Evolutionary conservation across 768 basidiomycete genomes (phyloP).

Genomic region (Steccherinum ochraceum): DNA sequence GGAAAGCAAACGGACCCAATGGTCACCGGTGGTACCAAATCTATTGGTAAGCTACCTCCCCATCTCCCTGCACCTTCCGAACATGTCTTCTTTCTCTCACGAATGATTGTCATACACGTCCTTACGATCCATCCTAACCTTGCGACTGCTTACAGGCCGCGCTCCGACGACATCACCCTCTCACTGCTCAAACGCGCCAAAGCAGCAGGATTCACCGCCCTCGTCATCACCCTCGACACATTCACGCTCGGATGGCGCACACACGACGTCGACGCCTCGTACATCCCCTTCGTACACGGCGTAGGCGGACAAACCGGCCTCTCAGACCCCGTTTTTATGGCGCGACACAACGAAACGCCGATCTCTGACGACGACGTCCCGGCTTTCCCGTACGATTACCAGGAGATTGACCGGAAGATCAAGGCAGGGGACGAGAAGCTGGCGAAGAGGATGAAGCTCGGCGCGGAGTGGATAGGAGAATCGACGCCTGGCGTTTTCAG

Average conservation of each 20-base stretch:
- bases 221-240: constrained; percentile 76
- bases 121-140: neutral
- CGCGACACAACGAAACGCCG: constrained; percentile 40
- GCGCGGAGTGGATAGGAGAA: constrained; percentile 58
- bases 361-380: constrained; percentile 30
- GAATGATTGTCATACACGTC: neutral
- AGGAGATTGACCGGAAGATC: constrained; percentile 35
- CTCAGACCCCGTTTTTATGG: constrained; percentile 80
- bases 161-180: constrained; percentile 48
- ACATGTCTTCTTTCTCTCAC: neutral
- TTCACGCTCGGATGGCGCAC: constrained; percentile 71
- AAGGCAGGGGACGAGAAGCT: constrained; percentile 42
- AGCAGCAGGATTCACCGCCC: constrained; percentile 55
- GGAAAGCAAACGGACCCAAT: constrained; percentile 52
- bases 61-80: neutral
- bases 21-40: constrained; percentile 77
- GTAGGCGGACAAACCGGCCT: constrained; percentile 62
- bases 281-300: constrained; percentile 62
- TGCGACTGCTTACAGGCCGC: constrained; percentile 46
- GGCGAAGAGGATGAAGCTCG: constrained; percentile 37
- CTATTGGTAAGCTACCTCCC: constrained; percentile 50
- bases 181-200: constrained; percentile 66
- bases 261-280: constrained; percentile 60
- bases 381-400: constrained; percentile 55
- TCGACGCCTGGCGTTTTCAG: constrained; percentile 55